Conservation (phyloP, 1,284 basidiomycete genomes). For the Puccinia coronata region DNA sequence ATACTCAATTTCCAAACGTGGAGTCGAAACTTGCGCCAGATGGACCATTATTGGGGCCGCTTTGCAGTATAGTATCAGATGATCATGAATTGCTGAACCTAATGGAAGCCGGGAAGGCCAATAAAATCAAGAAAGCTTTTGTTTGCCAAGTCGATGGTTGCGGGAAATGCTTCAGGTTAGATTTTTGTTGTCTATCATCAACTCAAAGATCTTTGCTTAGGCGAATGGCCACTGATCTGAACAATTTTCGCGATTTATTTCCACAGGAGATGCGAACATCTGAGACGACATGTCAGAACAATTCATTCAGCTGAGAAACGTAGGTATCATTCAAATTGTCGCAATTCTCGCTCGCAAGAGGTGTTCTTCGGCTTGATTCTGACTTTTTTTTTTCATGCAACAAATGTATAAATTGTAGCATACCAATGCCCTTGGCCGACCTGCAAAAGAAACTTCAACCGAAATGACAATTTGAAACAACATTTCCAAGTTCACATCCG, state of each 20-base stretch:
- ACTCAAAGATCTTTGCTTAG: neutral
- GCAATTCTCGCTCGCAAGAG: neutral
- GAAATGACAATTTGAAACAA: slow-evolving; percentile 20
- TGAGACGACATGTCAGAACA: neutral
- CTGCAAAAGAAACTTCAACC: slow-evolving; percentile 9
- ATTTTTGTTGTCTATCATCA: neutral
- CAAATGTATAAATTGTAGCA: neutral
- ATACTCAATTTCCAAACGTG: neutral
- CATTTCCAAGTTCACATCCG: slow-evolving; percentile 12
- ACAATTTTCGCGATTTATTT: neutral
- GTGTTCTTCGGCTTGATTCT: neutral
- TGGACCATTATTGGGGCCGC: neutral
- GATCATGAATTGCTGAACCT: slow-evolving; percentile 5
- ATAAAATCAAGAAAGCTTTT: neutral
- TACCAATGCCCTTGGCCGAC: neutral
- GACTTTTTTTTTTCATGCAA: neutral
- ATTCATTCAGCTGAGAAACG: slow-evolving; percentile 15
- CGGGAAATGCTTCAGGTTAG: slow-evolving; percentile 25
- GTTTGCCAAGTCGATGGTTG: slow-evolving; percentile 7
- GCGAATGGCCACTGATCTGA: neutral
- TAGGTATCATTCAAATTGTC: neutral
- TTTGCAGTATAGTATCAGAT: neutral
- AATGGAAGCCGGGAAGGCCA: neutral
- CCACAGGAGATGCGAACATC: slow-evolving; percentile 17
- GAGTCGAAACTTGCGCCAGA: neutral